These are phyloP conservation scores for Murraya paniculata DNA, from an alignment of 345 rosid species.

Conservation along the genomic window DNA sequence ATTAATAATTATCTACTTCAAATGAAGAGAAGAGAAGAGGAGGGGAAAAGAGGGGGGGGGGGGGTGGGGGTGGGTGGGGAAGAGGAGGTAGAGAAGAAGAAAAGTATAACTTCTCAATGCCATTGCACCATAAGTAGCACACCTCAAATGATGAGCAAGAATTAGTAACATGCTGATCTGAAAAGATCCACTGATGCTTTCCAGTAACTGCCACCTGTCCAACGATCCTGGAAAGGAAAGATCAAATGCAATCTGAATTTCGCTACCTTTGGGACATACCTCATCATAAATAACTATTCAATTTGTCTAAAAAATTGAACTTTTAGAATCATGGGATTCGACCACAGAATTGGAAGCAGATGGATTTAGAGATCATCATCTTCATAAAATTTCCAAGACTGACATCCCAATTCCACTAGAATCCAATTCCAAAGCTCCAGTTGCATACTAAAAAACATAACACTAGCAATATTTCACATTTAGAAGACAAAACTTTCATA, in stretches of 20 bases:
- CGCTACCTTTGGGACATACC: not conserved
- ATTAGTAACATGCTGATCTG: slow-evolving; percentile 42
- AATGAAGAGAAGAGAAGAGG: no score
- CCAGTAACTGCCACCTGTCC: slow-evolving; percentile 87
- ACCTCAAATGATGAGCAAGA: slow-evolving; percentile 62
- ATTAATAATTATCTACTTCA: not conserved
- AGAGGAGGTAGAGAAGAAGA: not conserved
- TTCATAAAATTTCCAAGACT: not conserved
- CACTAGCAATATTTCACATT: not conserved
- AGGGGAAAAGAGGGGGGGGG: not conserved
- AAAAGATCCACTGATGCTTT: slow-evolving; percentile 68
- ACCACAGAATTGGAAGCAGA: not conserved
- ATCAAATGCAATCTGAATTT: not conserved
- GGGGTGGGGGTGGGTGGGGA: no score
- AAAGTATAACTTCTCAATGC: not conserved
- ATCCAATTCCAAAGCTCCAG: not conserved
- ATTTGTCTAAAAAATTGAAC: not conserved
- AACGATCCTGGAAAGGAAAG: slow-evolving; percentile 58
- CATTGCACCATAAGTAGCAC: slow-evolving; percentile 11
- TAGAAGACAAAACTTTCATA: slow-evolving; percentile 1
- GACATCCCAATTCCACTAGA: not conserved
- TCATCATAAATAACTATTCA: not conserved
- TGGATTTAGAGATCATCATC: not conserved
- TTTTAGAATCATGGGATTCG: not conserved
- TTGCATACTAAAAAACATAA: not conserved